Evolutionary conservation across 2,329 filamentous ascomycete species (phyloP).

Genomic region (Aspergillus ustus): DNA sequence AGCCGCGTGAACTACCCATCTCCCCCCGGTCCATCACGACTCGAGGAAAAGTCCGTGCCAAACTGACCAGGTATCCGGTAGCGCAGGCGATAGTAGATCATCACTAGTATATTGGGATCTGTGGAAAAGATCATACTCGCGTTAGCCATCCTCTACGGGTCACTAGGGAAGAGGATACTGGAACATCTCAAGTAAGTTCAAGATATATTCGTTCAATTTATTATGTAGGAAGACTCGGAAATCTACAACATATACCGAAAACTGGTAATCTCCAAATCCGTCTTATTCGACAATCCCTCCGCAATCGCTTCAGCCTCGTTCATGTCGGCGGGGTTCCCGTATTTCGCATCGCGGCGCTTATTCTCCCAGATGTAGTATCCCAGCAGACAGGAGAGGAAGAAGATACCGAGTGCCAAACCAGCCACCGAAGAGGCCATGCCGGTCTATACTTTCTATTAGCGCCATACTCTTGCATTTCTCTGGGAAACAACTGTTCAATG

Average conservation of each 20-base stretch:
- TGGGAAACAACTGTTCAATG: too few relatives aligned
- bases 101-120: too few relatives aligned
- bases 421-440: conserved; percentile 39
- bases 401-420: conserved; percentile 34
- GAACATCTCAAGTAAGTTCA: too few relatives aligned
- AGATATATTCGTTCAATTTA: not conserved
- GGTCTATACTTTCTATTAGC: conserved; percentile 27
- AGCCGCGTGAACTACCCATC: too few relatives aligned
- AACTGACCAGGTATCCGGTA: too few relatives aligned
- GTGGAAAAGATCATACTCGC: too few relatives aligned
- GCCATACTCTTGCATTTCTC: not conserved
- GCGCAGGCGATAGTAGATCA: too few relatives aligned
- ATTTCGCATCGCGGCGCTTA: conserved; percentile 31
- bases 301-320: conserved; percentile 32
- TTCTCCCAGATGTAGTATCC: conserved; percentile 39
- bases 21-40: too few relatives aligned
- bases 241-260: conserved; percentile 34
- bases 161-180: too few relatives aligned
- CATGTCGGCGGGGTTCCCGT: conserved; percentile 30
- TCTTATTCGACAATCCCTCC: conserved; percentile 39
- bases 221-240: not conserved
- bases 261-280: conserved; percentile 39
- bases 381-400: conserved; percentile 36
- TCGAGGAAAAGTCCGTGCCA: too few relatives aligned
- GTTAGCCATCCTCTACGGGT: too few relatives aligned